Percentiles rank a stretch among this genome's conserved stretches.
Conservation (phyloP, 352 stramenopile species). For the Halophytophthora batemanensis region DNA sequence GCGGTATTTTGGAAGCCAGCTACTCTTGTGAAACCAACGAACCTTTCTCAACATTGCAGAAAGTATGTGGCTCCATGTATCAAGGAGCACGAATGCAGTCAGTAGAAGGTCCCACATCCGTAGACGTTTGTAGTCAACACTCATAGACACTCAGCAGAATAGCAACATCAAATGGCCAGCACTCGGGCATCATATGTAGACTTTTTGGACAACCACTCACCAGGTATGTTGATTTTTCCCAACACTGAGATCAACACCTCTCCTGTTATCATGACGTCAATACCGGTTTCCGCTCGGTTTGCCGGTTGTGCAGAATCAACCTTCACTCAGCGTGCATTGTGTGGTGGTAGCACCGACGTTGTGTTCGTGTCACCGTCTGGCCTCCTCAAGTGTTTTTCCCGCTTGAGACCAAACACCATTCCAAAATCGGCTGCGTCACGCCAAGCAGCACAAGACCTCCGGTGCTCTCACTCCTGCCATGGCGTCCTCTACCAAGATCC, state of each 20-base stretch:
- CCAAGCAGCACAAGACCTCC: slow-evolving; percentile 16
- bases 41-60: too few species aligned
- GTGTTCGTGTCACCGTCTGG: too few species aligned
- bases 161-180: not conserved
- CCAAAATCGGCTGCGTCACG: slow-evolving; percentile 15
- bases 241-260: too few species aligned
- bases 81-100: too few species aligned
- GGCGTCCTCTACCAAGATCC: slow-evolving; percentile 23
- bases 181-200: slow-evolving; percentile 8
- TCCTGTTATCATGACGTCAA: not conserved
- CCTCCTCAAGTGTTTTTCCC: too few species aligned
- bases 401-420: slow-evolving; percentile 5
- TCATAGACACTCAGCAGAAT: not conserved
- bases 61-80: too few species aligned
- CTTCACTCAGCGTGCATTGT: too few species aligned
- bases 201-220: too few species aligned
- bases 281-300: not conserved
- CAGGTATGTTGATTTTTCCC: slow-evolving; percentile 8
- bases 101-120: not conserved
- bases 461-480: not conserved
- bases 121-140: not conserved
- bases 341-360: too few species aligned
- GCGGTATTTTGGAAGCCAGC: too few species aligned
- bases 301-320: not conserved
- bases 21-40: too few species aligned